Conservation (phyloP, 2,329 filamentous ascomycete genomes). For the Nemania sp. region DNA sequence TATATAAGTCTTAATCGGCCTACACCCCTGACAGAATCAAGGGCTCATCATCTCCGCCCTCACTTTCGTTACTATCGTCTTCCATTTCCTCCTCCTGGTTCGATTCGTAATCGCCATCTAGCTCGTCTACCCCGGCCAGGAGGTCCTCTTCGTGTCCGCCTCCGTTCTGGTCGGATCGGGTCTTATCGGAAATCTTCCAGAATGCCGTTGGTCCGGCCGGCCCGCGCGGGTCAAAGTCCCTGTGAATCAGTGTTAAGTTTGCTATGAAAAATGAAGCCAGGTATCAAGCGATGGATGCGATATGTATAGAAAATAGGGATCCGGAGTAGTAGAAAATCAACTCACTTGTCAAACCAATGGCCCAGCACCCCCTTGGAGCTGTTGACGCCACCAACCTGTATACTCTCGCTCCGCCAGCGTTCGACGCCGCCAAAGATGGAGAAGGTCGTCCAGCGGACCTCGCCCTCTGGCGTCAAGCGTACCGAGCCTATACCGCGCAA, state of each 20-base stretch:
- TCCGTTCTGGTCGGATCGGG: neutral
- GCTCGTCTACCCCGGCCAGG: slow-evolving; percentile 18
- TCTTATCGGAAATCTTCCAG: slow-evolving; percentile 76
- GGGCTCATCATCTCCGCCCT: neutral
- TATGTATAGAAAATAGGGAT: neutral
- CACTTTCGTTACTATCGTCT: neutral
- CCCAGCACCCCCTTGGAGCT: slow-evolving; percentile 77
- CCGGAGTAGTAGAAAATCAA: slow-evolving; percentile 12
- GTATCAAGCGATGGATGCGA: too few species aligned
- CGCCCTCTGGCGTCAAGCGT: slow-evolving; percentile 74
- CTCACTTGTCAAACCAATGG: slow-evolving; percentile 81
- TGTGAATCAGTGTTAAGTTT: slow-evolving; percentile 44
- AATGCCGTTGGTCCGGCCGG: slow-evolving; percentile 81
- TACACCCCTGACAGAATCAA: slow-evolving; percentile 1
- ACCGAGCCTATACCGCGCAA: slow-evolving; percentile 64
- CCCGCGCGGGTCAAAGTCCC: slow-evolving; percentile 74
- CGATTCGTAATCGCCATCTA: slow-evolving; percentile 19
- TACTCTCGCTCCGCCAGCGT: slow-evolving; percentile 80
- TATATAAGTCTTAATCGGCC: slow-evolving; percentile 3
- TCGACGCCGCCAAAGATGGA: slow-evolving; percentile 74
- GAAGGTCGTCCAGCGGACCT: slow-evolving; percentile 79
- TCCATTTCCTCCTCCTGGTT: slow-evolving; percentile 9
- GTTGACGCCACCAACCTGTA: slow-evolving; percentile 76
- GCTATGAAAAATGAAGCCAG: neutral
- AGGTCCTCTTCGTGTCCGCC: slow-evolving; percentile 3